phyloP scores from a whole-genome alignment of 495 filamentous ascomycete species.

The Evansstolkia leycettana region DNA sequence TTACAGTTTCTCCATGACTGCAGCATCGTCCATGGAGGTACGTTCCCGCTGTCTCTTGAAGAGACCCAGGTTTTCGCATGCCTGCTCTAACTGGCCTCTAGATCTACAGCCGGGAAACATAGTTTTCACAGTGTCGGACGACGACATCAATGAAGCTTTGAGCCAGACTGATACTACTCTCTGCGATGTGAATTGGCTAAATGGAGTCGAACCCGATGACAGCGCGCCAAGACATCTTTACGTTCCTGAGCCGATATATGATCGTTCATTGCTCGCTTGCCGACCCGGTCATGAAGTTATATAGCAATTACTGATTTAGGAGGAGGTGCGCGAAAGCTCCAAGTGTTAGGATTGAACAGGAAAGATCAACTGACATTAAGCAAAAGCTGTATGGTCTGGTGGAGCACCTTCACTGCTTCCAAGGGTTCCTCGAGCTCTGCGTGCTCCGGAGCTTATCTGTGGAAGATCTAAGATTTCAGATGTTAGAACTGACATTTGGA shows the following conservation, averaged over 20 bases:
- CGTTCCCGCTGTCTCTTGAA: neutral
- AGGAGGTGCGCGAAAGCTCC: too few relatives aligned
- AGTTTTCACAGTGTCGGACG: constrained; percentile 7
- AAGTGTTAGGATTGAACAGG: constrained; percentile 4
- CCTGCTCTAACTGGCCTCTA: constrained; percentile 4
- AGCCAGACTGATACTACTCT: neutral
- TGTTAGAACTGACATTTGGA: constrained; percentile 16
- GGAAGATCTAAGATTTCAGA: constrained; percentile 11
- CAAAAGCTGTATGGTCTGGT: constrained; percentile 7
- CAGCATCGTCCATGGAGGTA: constrained; percentile 14
- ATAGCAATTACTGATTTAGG: constrained; percentile 23
- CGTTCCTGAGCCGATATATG: neutral
- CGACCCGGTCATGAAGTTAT: constrained; percentile 1
- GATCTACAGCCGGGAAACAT: constrained; percentile 20
- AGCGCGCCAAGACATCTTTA: neutral
- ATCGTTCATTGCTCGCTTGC: neutral
- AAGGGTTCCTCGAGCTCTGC: constrained; percentile 14
- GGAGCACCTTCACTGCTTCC: neutral
- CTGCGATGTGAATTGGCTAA: neutral
- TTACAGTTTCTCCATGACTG: constrained; percentile 15
- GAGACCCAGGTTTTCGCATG: neutral
- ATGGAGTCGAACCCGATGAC: neutral
- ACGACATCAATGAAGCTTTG: neutral
- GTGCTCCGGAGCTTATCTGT: constrained; percentile 19
- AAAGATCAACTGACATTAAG: neutral